A percentile compares a stretch with the other conserved stretches of the same genome.
Conservation (phyloP, 805 yeast species). For the Yarrowia sp. region DNA sequence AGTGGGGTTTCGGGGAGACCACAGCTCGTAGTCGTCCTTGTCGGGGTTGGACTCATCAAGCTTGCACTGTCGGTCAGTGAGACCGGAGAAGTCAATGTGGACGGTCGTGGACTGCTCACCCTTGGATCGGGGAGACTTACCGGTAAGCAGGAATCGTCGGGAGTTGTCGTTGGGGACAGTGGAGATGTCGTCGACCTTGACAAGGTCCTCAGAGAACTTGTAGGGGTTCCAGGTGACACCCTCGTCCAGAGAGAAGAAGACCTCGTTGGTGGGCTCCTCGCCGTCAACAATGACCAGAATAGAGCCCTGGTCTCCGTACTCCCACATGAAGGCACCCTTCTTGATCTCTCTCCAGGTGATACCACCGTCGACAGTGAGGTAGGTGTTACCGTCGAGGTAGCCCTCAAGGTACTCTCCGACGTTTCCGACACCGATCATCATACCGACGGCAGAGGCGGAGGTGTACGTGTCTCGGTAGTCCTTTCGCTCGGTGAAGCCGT, state of each 20-base stretch:
- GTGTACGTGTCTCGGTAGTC: slow-evolving; percentile 84
- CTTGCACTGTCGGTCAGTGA: slow-evolving; percentile 55
- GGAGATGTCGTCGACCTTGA: slow-evolving; percentile 57
- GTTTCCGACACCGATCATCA: slow-evolving; percentile 89
- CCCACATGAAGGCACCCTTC: slow-evolving; percentile 85
- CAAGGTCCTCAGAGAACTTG: slow-evolving; percentile 56
- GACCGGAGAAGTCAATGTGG: slow-evolving; percentile 56
- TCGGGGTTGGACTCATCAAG: slow-evolving; percentile 47
- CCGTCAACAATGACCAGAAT: slow-evolving; percentile 70
- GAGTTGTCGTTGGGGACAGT: slow-evolving; percentile 94
- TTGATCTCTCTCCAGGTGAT: slow-evolving; percentile 76
- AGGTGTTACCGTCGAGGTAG: slow-evolving; percentile 59
- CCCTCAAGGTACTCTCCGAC: slow-evolving; percentile 65
- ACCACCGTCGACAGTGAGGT: slow-evolving; percentile 87
- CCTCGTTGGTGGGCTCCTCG: slow-evolving; percentile 53
- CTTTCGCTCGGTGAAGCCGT: slow-evolving; percentile 83
- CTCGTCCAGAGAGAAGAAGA: slow-evolving; percentile 71
- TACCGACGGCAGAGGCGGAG: slow-evolving; percentile 85
- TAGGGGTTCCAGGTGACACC: slow-evolving; percentile 74
- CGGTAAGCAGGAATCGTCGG: slow-evolving; percentile 68
- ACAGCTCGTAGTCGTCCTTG: slow-evolving; percentile 59
- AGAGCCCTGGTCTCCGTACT: slow-evolving; percentile 93
- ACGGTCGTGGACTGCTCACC: slow-evolving; percentile 50
- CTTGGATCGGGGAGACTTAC: slow-evolving; percentile 45
- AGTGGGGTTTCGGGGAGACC: slow-evolving; percentile 59